Percentiles rank a stretch among this genome's conserved stretches.
phyloP scores from a whole-genome alignment of 179 eudicot species.

The Spinacia oleracea region DNA sequence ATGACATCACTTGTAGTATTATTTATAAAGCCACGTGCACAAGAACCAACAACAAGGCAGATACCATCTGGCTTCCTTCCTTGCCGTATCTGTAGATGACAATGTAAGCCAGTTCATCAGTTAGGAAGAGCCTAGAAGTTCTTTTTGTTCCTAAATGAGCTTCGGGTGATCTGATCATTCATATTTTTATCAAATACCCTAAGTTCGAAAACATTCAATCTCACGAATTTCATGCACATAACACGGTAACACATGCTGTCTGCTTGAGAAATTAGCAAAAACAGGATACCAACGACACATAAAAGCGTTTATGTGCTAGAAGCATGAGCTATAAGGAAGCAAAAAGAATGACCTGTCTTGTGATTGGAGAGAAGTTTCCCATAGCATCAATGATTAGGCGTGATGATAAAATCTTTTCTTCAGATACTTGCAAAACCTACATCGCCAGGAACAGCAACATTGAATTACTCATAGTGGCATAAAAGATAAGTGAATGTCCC shows the following conservation, averaged over 20 bases:
- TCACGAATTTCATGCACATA: conserved; percentile 7
- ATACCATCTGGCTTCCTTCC: conserved; percentile 95
- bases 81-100: conserved; percentile 50
- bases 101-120: neutral
- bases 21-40: conserved; percentile 71
- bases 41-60: conserved; percentile 96
- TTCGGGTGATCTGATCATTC: neutral
- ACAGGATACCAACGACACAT: neutral
- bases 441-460: conserved; percentile 7
- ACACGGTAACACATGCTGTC: neutral
- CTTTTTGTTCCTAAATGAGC: neutral
- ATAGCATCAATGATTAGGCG: conserved; percentile 84
- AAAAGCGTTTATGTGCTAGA: neutral
- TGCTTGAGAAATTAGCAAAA: neutral
- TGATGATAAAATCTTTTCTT: conserved; percentile 64
- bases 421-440: conserved; percentile 76
- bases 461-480: neutral
- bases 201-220: neutral
- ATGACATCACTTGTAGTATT: conserved; percentile 82
- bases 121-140: neutral
- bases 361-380: conserved; percentile 97
- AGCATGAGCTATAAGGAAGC: neutral
- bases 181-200: neutral
- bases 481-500: neutral
- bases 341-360: conserved; percentile 69